Base-by-base conservation (phyloP, 176 grass and related monocot genomes). In the Guadua angustifolia region DNA sequence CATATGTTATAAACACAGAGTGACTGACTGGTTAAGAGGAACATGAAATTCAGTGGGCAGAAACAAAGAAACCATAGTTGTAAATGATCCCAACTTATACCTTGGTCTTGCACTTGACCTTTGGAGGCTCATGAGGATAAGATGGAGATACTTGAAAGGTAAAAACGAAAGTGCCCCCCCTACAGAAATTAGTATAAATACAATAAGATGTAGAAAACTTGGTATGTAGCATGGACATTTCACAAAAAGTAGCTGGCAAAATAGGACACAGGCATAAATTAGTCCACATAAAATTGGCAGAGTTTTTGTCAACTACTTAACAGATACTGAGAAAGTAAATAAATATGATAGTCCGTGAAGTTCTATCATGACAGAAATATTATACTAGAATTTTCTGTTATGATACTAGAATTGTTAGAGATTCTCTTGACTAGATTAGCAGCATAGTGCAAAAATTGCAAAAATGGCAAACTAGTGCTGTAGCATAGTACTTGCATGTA, bases 41-140 rank as follows among this genome's bases (percentile, higher is more conserved):
- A 61, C 69, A 33, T 29, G 10, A 74, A 74, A 32, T 69, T 79
- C 46, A 72, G 36, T n/a, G 44, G 51, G 63, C 5, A 45, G 57
- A 38, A 49, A 65, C 33, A 74, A 70, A 59, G 17, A 51, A 83
- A 42, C 45, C 59, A 57, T 50, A 83, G 4, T 58, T 69, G 59
- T n/a, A 63, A 5, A 36, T 24, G 60, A 58, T 66, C 59, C 1
- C 38, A 26, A 65, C 32, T 86, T 70, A 71, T 94, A 97, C 94
- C 94, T 97, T 94, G 9, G 94, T 97, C 85, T 97, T 97, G 85
- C 94, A 97, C 26, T 94, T 97, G 62, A 97, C 94, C 85, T 97
- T 97, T 26, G 94, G 94, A 16, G 94, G 91, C 72, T 97, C 94
- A 58, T 97, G 94, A 90, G 94, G 94, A 82, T 97, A 97, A 52